Conservation (phyloP, 106 monocot species). For the Apostasia ramifera region DNA sequence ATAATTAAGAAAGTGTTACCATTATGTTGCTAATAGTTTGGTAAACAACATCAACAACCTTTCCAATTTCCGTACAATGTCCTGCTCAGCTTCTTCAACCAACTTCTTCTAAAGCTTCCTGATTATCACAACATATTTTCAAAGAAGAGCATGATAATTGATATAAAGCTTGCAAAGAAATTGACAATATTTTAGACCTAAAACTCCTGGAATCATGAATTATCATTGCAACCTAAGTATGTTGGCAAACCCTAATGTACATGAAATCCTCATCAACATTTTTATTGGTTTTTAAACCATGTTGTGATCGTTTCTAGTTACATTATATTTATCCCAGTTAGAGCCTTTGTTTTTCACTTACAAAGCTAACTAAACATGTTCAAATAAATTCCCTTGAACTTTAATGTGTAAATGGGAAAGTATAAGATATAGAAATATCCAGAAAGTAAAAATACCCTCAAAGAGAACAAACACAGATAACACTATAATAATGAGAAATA, state of each 20-base stretch:
- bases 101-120: conserved; percentile 70
- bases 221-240: background rate
- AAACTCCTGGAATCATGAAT: too few relatives aligned
- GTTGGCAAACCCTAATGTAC: conserved; percentile 72
- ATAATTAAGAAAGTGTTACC: too few relatives aligned
- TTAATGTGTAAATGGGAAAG: too few relatives aligned
- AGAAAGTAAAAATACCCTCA: too few relatives aligned
- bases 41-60: conserved; percentile 44
- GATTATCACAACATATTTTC: conserved; percentile 72
- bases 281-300: conserved; percentile 20
- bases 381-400: too few relatives aligned
- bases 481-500: too few relatives aligned
- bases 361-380: too few relatives aligned
- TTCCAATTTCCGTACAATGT: conserved; percentile 53
- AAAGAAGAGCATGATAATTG: conserved; percentile 54
- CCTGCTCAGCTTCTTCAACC: conserved; percentile 50
- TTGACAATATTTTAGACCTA: background rate
- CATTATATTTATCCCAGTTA: too few relatives aligned
- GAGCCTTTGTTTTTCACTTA: too few relatives aligned
- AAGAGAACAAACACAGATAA: too few relatives aligned
- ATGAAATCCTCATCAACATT: conserved; percentile 33
- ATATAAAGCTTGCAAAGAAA: conserved; percentile 63
- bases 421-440: too few relatives aligned
- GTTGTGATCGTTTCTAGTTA: background rate
- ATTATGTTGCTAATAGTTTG: conserved; percentile 9